Evolutionary conservation across 2,329 filamentous ascomycete genomes (phyloP), one percentile per base, ranked within the genome.

Genomic region (Phialophora macrospora): DNA sequence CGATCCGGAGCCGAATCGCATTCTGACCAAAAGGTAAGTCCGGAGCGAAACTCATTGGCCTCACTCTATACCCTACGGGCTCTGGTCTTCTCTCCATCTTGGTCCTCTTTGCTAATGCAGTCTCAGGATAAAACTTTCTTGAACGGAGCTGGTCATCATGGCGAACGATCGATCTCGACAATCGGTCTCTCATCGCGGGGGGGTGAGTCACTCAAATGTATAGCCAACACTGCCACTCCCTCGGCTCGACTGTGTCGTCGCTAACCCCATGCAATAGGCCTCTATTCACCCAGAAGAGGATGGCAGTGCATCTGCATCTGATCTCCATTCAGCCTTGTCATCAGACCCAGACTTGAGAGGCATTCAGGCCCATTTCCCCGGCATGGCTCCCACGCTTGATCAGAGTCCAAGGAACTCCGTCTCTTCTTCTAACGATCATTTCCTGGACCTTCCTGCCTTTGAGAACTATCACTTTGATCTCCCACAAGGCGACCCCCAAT

Each of bases 341-440:
- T 56, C 65, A 57, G 63, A 65, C 41, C 41, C 62, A 63, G 67
- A 60, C 54, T 62, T 66, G 65, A 65, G 59, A 24, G 67, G 63
- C n/a, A 28, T 67, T 20, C 64, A 65, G 56, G 52, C 62, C 54
- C 54, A 56, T 51, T 65, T 67, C 44, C 46, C 59, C 51, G 64
- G n/a, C 46, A 64, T 69, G 55, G 12, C 34, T 24, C 57, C 62
- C 28, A 26, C 51, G 41, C 26, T n/a, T 55, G 65, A 65, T 38
- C 62, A 67, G 12, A 52, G 46, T n/a, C 48, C 62, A 14, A 51
- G 57, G 54, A 51, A 41, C n/a, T 57, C 44, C 24, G 62, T 65
- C 51, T 41, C 60, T 32, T 24, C 58, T 49, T 51, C 55, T 20
- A 56, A 57, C 49, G 34, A 55, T 44, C 22, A n/a, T 28, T 60